A percentile compares a stretch with the other conserved stretches of the same genome.
These are phyloP conservation scores for Geotrichum klebahnii DNA, from an alignment of 1,139 yeast species.

Conservation along the genomic window DNA sequence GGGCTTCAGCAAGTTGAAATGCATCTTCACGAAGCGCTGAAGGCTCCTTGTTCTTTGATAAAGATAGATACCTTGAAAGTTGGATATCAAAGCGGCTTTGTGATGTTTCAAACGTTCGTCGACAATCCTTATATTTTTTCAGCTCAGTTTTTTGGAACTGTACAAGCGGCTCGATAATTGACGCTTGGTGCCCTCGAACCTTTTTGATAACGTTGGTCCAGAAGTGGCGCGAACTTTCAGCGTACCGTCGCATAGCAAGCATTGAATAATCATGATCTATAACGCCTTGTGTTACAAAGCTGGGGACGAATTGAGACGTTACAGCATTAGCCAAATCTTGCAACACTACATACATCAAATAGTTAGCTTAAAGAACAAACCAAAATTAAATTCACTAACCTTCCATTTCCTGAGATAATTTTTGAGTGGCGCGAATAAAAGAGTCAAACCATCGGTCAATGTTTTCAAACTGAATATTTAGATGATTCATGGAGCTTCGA, in stretches of 20 bases:
- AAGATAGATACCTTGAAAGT: slow-evolving; percentile 52
- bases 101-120: slow-evolving; percentile 55
- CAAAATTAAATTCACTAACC: slow-evolving; percentile 23
- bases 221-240: slow-evolving; percentile 50
- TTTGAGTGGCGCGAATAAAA: slow-evolving; percentile 50
- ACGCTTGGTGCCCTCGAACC: slow-evolving; percentile 45
- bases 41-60: slow-evolving; percentile 61
- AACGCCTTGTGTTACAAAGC: slow-evolving; percentile 65
- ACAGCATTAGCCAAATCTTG: slow-evolving; percentile 41
- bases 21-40: slow-evolving; percentile 72
- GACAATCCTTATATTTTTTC: slow-evolving; percentile 51
- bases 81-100: slow-evolving; percentile 69
- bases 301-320: slow-evolving; percentile 41
- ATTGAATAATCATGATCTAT: slow-evolving; percentile 74
- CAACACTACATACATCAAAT: slow-evolving; percentile 27
- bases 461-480: slow-evolving; percentile 59
- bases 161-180: slow-evolving; percentile 44
- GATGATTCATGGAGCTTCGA: slow-evolving; percentile 57
- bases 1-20: slow-evolving; percentile 61
- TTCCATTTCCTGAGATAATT: slow-evolving; percentile 57
- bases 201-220: slow-evolving; percentile 51
- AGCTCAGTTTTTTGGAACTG: slow-evolving; percentile 48
- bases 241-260: slow-evolving; percentile 55
- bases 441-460: slow-evolving; percentile 70
- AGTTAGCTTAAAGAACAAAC: background rate